A percentile compares a stretch with the other conserved stretches of the same genome.
Conservation (phyloP, 2,329 filamentous ascomycete genomes). For the Plectosphaerella cucumerina region DNA sequence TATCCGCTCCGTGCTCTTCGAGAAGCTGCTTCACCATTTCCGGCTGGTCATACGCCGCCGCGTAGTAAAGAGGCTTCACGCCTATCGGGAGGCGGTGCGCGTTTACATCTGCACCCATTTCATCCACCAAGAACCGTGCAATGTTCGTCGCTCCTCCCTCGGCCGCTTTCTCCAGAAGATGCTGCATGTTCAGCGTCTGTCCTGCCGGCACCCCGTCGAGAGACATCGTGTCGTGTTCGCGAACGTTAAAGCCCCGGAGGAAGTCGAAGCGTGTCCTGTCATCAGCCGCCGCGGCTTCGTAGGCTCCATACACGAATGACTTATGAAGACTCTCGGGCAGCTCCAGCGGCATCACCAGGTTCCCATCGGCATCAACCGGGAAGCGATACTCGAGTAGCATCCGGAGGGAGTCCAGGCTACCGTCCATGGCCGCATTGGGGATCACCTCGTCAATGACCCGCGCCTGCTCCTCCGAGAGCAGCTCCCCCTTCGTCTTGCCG, state of each 20-base stretch:
- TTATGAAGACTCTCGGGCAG: constrained; percentile 1
- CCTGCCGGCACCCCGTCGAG: constrained; percentile 1
- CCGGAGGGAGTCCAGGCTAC: constrained; percentile 3
- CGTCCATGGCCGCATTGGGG: constrained; percentile 1
- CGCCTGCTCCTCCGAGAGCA: constrained; percentile 2
- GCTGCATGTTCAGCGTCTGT: constrained; percentile 6
- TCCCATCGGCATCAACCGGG: constrained; percentile 1
- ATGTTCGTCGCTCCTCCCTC: background rate
- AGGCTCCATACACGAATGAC: constrained; percentile 3
- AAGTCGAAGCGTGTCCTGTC: constrained; percentile 8
- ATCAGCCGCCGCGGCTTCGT: background rate
- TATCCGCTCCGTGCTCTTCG: constrained; percentile 4
- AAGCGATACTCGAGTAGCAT: constrained; percentile 3
- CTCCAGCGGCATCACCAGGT: constrained; percentile 3
- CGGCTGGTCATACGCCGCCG: constrained; percentile 1
- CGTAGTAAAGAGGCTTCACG: constrained; percentile 4
- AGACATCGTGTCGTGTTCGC: constrained; percentile 6
- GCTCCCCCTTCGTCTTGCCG: constrained; percentile 4
- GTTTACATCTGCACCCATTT: constrained; percentile 5
- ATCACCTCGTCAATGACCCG: background rate
- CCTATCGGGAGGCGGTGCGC: constrained; percentile 3
- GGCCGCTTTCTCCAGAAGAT: constrained; percentile 3
- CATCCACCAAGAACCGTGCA: constrained; percentile 2
- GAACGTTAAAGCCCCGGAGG: constrained; percentile 6
- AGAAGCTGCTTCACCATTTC: constrained; percentile 1